Base-by-base conservation (phyloP, 2,329 filamentous ascomycete genomes). In the Rosellinia necatrix region DNA sequence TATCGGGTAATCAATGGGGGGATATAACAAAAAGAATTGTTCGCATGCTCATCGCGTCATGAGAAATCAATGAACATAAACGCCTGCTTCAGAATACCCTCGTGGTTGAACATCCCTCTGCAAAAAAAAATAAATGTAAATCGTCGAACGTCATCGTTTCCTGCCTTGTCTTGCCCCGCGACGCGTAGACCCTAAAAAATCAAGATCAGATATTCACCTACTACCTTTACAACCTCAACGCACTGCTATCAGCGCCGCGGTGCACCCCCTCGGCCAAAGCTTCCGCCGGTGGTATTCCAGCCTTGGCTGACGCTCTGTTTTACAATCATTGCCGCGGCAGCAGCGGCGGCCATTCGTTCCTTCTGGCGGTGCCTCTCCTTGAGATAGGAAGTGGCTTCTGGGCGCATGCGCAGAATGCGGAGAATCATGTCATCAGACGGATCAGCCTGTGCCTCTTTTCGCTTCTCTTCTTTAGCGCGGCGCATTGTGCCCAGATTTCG, bases 341-440 rank as follows among this genome's bases (percentile, higher is more conserved):
- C 91, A 5, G 91, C 88, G 1, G 93, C 92, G 4, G 91, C 91
- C 69, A 97, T 85, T 62, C 94, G 83, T 77, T 97, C 94, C 78
- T 96, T 96, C 71, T 99, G 94, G 62, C 94, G 83, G 70, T 91
- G 92, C 37, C 94, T 81, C 72, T 97, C 93, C 68, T 90, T 91
- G 58, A 99, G 80, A 74, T 99, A 99, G 29, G 84, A 78, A 44
- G 87, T 83, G 3, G 94, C 94, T 75, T 97, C 94, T 2, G 92
- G 91, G 50, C 94, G 81, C 94, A 99, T 99, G 48, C 94, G 83
- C 63, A 99, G 75, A 63, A 99, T 99, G 17, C 94, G 83, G 66
- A 99, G 74, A 64, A 99, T 97, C 90, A 97, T 97, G 71, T 99
- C 94, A 72, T 99, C 94, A 71, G 89, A 96, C 1, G 94, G 93